Evolutionary conservation across 176 grass and related monocot genomes (phyloP), one percentile per base, ranked within the genome.

Genomic region (Themeda triandra): DNA sequence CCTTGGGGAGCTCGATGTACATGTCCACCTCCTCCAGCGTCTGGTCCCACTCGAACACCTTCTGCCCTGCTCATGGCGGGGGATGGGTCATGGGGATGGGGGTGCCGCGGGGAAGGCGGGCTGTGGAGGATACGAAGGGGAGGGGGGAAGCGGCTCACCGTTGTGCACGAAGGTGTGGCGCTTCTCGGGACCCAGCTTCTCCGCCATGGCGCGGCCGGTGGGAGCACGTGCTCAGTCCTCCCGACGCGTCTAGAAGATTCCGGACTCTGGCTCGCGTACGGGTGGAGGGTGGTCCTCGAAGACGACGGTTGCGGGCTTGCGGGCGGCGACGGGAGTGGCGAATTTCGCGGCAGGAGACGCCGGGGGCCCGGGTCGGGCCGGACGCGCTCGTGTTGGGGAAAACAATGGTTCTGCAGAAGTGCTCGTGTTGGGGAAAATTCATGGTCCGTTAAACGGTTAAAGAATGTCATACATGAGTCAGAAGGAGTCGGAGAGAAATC

Each of bases 11-110:
- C 69, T 99, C 93, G 63, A 99, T 89, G 86, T 96, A 99, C 79
- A 99, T 85, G 89, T 99, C 84, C 68, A 94, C 87, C 86, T 98
- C 96, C 69, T 98, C 96, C 29, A 98, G 83, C 64, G 96, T 94
- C 89, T 98, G 93, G 51, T 96, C 96, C 96, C 93, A 98, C 72
- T 98, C 96, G 82, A 98, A 98, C 14, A 98, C 96, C 86, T 98
- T 98, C 84, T 98, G 91, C 75, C 96, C 96, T 98, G 87, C 41
- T 63, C 75, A 85, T 12, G 3, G 72, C 28, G 41, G 76, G 60
- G 39, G 15, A n/a, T 25, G 18, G 42, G 37, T 39, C 33, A 35
- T 5, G 33, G 33, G 65, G 31, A 14, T 46, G 23, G 21, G 10
- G 13, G 11, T 6, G 62, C 10, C 15, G 54, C 28, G 25, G 56